phyloP scores from a whole-genome alignment of 306 rosid genomes.

The Quillaja saponaria region DNA sequence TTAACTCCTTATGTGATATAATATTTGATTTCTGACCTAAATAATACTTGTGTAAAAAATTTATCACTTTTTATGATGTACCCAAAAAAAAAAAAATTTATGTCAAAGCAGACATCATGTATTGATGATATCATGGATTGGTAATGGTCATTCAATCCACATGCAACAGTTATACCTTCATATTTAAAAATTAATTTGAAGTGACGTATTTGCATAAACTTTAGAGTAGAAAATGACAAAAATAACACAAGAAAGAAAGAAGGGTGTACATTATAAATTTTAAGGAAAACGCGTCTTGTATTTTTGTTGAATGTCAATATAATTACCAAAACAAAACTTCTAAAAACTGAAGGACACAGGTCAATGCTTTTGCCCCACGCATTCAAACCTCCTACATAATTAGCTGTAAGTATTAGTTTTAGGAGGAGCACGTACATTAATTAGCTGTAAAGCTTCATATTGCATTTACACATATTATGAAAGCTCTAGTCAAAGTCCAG shows the following conservation, averaged over 20 bases:
- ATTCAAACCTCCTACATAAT: not conserved
- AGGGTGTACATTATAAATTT: not conserved
- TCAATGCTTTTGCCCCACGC: slow-evolving; percentile 39
- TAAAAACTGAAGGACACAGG: not conserved
- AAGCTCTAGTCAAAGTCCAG: not conserved
- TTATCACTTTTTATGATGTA: too few species aligned
- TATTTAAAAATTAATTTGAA: slow-evolving; percentile 11
- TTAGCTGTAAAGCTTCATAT: too few species aligned
- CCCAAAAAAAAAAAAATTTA: too few species aligned
- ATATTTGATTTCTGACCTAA: too few species aligned
- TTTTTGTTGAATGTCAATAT: not conserved
- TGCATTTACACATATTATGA: not conserved
- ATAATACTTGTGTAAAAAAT: too few species aligned
- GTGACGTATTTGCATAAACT: slow-evolving; percentile 29
- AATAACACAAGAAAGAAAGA: too few species aligned
- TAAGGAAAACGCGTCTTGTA: slow-evolving; percentile 39
- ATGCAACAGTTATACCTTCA: slow-evolving; percentile 28
- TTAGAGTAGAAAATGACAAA: too few species aligned
- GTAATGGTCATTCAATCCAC: slow-evolving; percentile 36
- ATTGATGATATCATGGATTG: not conserved
- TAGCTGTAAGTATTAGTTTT: not conserved
- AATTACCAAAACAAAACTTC: too few species aligned
- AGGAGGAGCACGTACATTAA: too few species aligned
- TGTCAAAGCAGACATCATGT: slow-evolving; percentile 8
- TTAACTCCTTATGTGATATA: too few species aligned